Conservation (phyloP, 768 basidiomycete genomes). For the Podaxis sp. region DNA sequence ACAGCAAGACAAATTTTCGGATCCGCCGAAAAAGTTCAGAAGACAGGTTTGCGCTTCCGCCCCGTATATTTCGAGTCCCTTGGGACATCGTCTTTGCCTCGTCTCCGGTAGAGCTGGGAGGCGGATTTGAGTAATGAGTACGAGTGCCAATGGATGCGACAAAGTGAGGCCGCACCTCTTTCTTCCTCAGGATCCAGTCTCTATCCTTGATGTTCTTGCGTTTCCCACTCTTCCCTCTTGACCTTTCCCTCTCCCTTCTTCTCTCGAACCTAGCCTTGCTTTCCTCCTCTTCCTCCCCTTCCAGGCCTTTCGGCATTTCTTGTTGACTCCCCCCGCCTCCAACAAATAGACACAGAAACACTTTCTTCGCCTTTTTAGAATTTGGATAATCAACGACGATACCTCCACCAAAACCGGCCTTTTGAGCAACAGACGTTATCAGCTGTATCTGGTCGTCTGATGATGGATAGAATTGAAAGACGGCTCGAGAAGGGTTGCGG, state of each 20-base stretch:
- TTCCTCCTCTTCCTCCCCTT: slow-evolving; percentile 61
- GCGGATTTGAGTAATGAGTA: slow-evolving; percentile 1
- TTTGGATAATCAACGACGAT: slow-evolving; percentile 97
- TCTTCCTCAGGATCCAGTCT: slow-evolving; percentile 97
- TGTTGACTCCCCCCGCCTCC: slow-evolving; percentile 68
- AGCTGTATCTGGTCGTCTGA: slow-evolving; percentile 97
- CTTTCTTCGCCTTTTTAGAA: slow-evolving; percentile 92
- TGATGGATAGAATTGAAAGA: slow-evolving; percentile 94
- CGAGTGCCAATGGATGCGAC: neutral
- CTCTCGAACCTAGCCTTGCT: slow-evolving; percentile 71
- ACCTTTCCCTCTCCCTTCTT: slow-evolving; percentile 66
- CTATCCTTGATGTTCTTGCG: slow-evolving; percentile 70
- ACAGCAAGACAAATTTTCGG: slow-evolving; percentile 16
- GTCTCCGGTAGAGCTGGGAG: slow-evolving; percentile 71
- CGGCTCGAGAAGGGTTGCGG: slow-evolving; percentile 79
- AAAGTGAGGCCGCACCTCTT: slow-evolving; percentile 62
- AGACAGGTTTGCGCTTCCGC: slow-evolving; percentile 78
- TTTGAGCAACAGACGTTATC: slow-evolving; percentile 89
- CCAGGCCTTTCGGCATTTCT: slow-evolving; percentile 74
- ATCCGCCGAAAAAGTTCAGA: slow-evolving; percentile 44
- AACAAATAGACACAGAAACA: slow-evolving; percentile 91
- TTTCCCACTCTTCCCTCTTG: slow-evolving; percentile 60
- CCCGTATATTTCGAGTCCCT: slow-evolving; percentile 88
- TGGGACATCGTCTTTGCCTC: slow-evolving; percentile 85
- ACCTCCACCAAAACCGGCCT: slow-evolving; percentile 95